Base-by-base conservation (phyloP, 73 alveolate species). In the Paraurostyla sp. region DNA sequence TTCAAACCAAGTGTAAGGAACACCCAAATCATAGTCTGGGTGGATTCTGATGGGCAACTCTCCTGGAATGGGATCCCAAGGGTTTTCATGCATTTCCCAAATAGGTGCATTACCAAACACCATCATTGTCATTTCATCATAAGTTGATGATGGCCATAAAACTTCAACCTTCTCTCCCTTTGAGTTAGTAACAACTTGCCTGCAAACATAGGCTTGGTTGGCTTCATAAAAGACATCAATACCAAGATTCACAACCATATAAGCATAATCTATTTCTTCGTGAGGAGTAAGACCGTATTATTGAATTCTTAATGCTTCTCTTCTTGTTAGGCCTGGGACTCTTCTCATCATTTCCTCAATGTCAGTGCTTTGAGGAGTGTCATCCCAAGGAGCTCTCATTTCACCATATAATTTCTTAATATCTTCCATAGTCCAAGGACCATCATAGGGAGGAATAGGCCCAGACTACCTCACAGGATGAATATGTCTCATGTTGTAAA, bases 61-160 rank as follows among this genome's bases (percentile, higher is more conserved):
- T 73, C 95, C 97, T 91, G 97, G 94, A 88, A 94, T 95, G 32
- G 96, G 95, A 95, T 96, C 99, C 99, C 99, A 96, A 49, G 96
- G 99, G 89, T 94, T 92, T 57, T 94, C 98, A 54, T 89, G 93
- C 83, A 84, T 48, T 80, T 94, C 98, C 94, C 94, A 88, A 68
- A 94, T 90, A 18, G 96, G 97, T 23, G 98, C 98, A 41, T 80
- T 92, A 56, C 98, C 93, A 45, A 50, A 92, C 13, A 87, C 80
- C 96, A 92, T 85, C 49, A 75, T 86, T 43, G 97, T 95, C 76
- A 94, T 35, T 76, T 96, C 99, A 90, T 96, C 98, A 82, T 75
- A 92, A 18, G 94, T 93, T 49, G 95, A 92, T 15, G 92, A 93
- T 36, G 97, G 97, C 99, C 99, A 96, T 20, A 96, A 85, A 27